phyloP scores from a whole-genome alignment of 768 basidiomycete species.

The Suillus sp. region DNA sequence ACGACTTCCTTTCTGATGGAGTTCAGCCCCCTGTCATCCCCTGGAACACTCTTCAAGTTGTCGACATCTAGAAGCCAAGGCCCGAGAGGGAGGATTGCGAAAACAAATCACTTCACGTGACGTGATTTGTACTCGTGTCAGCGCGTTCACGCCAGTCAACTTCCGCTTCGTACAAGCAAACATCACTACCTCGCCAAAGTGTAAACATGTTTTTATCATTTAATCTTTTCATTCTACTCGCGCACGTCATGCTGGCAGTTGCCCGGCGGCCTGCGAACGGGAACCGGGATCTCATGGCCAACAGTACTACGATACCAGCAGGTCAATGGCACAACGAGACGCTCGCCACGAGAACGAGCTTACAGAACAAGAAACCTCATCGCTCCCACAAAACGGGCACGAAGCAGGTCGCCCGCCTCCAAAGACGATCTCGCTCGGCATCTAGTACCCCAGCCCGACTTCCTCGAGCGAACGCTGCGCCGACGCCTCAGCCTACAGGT shows the following conservation, averaged over 20 bases:
- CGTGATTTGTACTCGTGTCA: background rate
- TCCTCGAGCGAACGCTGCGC: conserved; percentile 25
- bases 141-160: background rate
- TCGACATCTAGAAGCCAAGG: background rate
- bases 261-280: background rate
- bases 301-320: background rate
- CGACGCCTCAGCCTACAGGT: conserved; percentile 45
- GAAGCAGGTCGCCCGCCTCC: background rate
- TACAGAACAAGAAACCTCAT: background rate
- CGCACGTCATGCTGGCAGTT: background rate
- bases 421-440: background rate
- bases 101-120: conserved; percentile 28
- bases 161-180: background rate
- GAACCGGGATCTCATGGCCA: background rate
- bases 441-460: background rate
- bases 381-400: background rate
- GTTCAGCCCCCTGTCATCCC: background rate
- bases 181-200: background rate
- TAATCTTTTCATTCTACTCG: background rate
- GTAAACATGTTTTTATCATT: background rate
- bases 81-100: no score
- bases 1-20: background rate
- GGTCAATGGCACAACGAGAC: background rate
- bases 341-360: background rate
- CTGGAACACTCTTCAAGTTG: background rate